Conservation (phyloP, 495 filamentous ascomycete genomes). For the Trichoderma erinaceum region DNA sequence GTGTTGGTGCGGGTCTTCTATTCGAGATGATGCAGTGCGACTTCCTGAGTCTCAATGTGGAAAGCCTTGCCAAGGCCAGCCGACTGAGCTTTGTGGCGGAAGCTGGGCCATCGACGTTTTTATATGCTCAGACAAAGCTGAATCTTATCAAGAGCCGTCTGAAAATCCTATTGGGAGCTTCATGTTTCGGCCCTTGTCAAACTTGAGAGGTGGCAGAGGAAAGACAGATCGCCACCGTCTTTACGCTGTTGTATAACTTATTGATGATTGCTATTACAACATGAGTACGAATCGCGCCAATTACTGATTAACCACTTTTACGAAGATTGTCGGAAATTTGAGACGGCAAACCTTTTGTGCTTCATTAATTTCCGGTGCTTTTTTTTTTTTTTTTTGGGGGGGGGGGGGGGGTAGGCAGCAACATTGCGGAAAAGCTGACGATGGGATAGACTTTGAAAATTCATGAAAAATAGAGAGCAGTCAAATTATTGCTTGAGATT, state of each 20-base stretch:
- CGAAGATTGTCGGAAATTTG: neutral
- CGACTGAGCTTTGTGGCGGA: neutral
- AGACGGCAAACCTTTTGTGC: neutral
- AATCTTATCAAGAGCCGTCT: neutral
- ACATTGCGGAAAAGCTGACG: too few species aligned
- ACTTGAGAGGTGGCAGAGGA: neutral
- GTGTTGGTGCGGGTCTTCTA: neutral
- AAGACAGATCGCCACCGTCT: neutral
- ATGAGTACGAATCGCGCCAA: neutral
- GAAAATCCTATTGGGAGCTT: neutral
- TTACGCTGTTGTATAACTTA: neutral
- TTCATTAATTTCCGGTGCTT: neutral
- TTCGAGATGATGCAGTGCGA: conserved; percentile 6
- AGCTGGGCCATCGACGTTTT: neutral
- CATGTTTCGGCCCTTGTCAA: neutral
- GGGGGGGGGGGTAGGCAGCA: too few species aligned
- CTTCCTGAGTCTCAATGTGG: conserved; percentile 1
- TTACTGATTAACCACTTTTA: neutral
- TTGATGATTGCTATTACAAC: neutral
- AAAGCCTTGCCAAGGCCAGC: neutral
- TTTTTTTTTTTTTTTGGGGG: too few species aligned
- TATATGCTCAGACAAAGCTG: neutral
- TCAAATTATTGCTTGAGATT: too few species aligned
- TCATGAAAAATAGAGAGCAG: too few species aligned
- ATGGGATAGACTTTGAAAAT: too few species aligned